Percentiles rank a stretch among this genome's conserved stretches.
Conservation (phyloP, 495 filamentous ascomycete species). For the Aspergillus conjunctus region DNA sequence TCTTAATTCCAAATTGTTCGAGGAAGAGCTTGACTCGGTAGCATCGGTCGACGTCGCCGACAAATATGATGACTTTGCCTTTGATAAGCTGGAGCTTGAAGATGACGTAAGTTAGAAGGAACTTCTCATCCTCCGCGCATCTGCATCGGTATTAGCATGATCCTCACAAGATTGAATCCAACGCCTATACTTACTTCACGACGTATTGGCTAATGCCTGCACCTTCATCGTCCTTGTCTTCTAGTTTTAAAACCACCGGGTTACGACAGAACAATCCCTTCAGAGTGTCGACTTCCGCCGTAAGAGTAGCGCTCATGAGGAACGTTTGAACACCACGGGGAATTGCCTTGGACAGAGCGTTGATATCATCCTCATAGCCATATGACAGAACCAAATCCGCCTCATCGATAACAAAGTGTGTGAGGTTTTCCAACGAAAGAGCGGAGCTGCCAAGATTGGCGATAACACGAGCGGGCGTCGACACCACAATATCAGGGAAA, state of each 20-base stretch:
- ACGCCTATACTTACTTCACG: conserved; percentile 59
- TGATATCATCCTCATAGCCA: conserved; percentile 89
- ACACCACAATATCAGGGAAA: conserved; percentile 82
- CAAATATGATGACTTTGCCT: conserved; percentile 93
- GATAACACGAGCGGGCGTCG: conserved; percentile 79
- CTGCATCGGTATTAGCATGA: conserved; percentile 36
- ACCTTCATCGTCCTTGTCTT: conserved; percentile 70
- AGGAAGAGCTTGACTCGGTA: conserved; percentile 95
- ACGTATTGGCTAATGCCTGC: conserved; percentile 81
- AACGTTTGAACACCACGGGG: conserved; percentile 87
- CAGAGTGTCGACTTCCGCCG: conserved; percentile 79
- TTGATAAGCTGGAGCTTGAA: conserved; percentile 94
- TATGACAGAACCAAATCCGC: conserved; percentile 94
- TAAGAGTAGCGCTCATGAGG: conserved; percentile 91
- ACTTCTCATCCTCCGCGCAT: conserved; percentile 96
- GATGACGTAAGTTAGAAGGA: conserved; percentile 88
- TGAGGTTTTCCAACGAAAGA: conserved; percentile 68
- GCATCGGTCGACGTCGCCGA: conserved; percentile 87
- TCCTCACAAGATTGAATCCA: neutral
- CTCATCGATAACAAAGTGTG: conserved; percentile 89
- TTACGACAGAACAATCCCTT: conserved; percentile 85
- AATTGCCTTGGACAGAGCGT: conserved; percentile 70
- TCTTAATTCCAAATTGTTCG: conserved; percentile 93
- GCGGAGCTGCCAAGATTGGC: conserved; percentile 68
- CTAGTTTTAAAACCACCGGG: conserved; percentile 75